Evolutionary conservation across 805 yeast species (phyloP), one percentile per base, ranked within the genome.

Genomic region (Barnettozyma sucrosica): DNA sequence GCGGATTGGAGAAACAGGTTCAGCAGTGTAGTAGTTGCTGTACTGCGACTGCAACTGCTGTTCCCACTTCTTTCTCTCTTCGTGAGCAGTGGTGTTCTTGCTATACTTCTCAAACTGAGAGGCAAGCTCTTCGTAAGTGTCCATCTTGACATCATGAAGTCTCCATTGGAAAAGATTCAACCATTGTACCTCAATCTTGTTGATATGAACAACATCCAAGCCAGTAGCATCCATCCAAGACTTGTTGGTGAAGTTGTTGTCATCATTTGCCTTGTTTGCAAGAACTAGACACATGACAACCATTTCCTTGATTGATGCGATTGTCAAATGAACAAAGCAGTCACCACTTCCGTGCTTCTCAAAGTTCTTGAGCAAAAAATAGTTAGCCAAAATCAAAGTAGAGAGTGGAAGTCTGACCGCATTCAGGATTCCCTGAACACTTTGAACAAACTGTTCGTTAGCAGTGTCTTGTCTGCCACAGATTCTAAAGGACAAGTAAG

Each of bases 211-310:
- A 42, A 87, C 72, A 7, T 78, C 66, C 52, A 92, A 75, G 18
- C 95, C 95, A 5, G 97, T 86, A n/a, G 97, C 98, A 52, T 89
- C 89, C 37, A 89, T 79, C 99, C 99, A 92, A 7, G 97, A 88
- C 60, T 81, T 83, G 69, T 92, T 92, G 51, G 96, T 89, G 63
- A 92, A 92, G 25, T 97, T 92, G 68, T 92, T 89, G 69, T 92
- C 99, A 67, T 92, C 98, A 63, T 90, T 89, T 65, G 89, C 88
- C 69, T 92, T 92, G 71, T 92, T 92, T 41, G 97, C 95, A 51
- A 92, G 71, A 33, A 92, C 79, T 39, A 92, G 73, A 3, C 95
- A 76, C 19, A 85, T 73, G 38, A 83, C 80, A 37, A 89, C 63
- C 70, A 75, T 61, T 69, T 74, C 69, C 75, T 86, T 60, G 50